Percentiles rank a stretch among this genome's conserved stretches.
Evolutionary conservation across 2,329 filamentous ascomycete genomes (phyloP).

Genomic region (Sclerotinia glacialis): DNA sequence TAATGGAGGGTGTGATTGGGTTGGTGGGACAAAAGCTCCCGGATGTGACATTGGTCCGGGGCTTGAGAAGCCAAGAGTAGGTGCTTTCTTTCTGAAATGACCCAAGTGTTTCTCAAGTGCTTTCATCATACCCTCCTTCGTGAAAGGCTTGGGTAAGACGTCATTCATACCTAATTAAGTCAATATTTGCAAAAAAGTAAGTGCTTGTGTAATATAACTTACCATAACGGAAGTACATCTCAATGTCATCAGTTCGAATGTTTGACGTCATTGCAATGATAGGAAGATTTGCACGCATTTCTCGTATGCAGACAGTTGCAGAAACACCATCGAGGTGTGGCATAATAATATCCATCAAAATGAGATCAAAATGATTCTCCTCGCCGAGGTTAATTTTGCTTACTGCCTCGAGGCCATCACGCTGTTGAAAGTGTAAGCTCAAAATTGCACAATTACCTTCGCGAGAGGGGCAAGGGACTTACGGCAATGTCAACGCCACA

Average conservation of each 20-base stretch:
- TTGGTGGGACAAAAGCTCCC: conserved; percentile 33
- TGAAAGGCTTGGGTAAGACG: conserved; percentile 95
- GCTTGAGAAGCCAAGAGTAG: conserved; percentile 24
- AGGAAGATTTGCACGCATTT: conserved; percentile 76
- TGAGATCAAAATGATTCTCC: conserved; percentile 57
- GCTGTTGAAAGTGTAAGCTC: conserved; percentile 46
- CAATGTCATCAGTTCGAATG: conserved; percentile 92
- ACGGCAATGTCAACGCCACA: conserved; percentile 67
- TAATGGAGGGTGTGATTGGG: conserved; percentile 30
- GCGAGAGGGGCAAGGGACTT: conserved; percentile 40
- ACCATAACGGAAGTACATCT: conserved; percentile 97
- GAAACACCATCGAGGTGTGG: conserved; percentile 92
- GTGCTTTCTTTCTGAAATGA: conserved; percentile 69
- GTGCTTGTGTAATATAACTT: conserved; percentile 42
- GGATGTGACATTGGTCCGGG: conserved; percentile 31
- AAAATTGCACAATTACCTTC: neutral
- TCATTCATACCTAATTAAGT: conserved; percentile 82
- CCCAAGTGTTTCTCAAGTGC: conserved; percentile 85
- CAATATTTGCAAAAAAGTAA: conserved; percentile 31
- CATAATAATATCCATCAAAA: conserved; percentile 97
- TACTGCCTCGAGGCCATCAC: conserved; percentile 87
- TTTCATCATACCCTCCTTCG: conserved; percentile 77
- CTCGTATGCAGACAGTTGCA: conserved; percentile 87
- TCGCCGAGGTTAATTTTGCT: conserved; percentile 65
- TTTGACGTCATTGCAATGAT: conserved; percentile 99